These are phyloP conservation scores for Citrullus amarus DNA, from an alignment of 306 rosid species.

Conservation along the genomic window DNA sequence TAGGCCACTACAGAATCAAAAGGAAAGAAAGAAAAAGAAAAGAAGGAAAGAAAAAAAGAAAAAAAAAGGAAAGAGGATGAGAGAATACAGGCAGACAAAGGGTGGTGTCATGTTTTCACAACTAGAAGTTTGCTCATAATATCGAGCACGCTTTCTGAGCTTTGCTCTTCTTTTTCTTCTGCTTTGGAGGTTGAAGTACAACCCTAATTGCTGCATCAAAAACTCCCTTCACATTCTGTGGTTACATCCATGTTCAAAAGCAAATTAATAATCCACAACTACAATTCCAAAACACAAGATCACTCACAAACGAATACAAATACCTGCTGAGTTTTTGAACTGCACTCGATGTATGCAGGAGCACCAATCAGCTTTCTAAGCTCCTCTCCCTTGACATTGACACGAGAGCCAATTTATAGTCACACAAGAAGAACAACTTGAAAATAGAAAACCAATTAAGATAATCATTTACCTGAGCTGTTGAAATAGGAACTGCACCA, in stretches of 20 bases:
- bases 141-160: slow-evolving; percentile 93
- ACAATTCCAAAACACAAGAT: not conserved
- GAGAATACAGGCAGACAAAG: slow-evolving; percentile 27
- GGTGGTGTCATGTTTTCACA: slow-evolving; percentile 36
- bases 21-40: slow-evolving; percentile 11
- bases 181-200: slow-evolving; percentile 99
- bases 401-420: not conserved
- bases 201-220: slow-evolving; percentile 94
- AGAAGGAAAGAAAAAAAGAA: slow-evolving; percentile 12
- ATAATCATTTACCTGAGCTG: slow-evolving; percentile 50
- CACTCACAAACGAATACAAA: not conserved
- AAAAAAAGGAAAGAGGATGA: slow-evolving; percentile 15
- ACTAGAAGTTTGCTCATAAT: slow-evolving; percentile 54
- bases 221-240: slow-evolving; percentile 88
- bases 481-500: slow-evolving; percentile 83
- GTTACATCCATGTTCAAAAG: slow-evolving; percentile 7
- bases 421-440: not conserved
- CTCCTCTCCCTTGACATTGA: slow-evolving; percentile 74
- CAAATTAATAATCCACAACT: not conserved
- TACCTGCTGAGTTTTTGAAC: slow-evolving; percentile 95
- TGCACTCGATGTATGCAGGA: slow-evolving; percentile 94
- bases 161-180: slow-evolving; percentile 91
- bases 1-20: slow-evolving; percentile 45
- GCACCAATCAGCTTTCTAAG: slow-evolving; percentile 86
- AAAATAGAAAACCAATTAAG: not conserved